Evolutionary conservation across 495 filamentous ascomycete genomes (phyloP), one percentile per base, ranked within the genome.

Genomic region (Sporormia fimetaria): DNA sequence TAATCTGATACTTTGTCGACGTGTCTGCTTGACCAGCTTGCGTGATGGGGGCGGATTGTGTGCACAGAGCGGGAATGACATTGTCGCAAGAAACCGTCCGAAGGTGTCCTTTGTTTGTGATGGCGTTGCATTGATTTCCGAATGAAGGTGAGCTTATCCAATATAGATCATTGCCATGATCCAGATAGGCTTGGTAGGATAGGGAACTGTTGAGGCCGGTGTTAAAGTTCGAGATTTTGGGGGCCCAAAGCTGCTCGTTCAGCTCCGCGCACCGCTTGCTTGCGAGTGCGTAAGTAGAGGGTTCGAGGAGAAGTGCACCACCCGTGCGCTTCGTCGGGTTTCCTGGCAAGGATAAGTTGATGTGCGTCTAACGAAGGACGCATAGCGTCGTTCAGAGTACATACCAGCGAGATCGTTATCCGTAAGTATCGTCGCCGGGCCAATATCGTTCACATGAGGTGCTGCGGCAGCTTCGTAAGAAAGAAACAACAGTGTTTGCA

Each of bases 41-140:
- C 29, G 33, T 37, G 2, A 44, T 39, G 4, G 52, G 52, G 6
- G 48, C 52, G 15, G 42, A 52, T 31, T 56, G 48, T 10, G 52
- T 49, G 33, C 52, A 56, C 11, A 56, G 33, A 17, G 30, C 52
- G 8, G 52, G 49, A 2, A 44, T 21, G 0, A 22, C 14, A 21
- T 29, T 31, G 11, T 15, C 8, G 27, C 53, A 53, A 11, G 21
- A 9, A 12, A 36, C 20, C 1, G 32, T 12, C 18, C 31, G 27
- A 15, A 48, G n/a, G 4, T 12, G 26, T 9, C 50, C 50, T 4
- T 33, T 35, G 39, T 29, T 31, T 22, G 33, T 28, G 10, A 53
- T 44, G 6, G 50, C 50, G 20, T 22, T 23, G 28, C 50, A 53
- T 2, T 44, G 11, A 3, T 33, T 18, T 7, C 5, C 3, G 15